phyloP scores from a whole-genome alignment of 2,329 filamentous ascomycete species.

The Colletotrichum sp. region DNA sequence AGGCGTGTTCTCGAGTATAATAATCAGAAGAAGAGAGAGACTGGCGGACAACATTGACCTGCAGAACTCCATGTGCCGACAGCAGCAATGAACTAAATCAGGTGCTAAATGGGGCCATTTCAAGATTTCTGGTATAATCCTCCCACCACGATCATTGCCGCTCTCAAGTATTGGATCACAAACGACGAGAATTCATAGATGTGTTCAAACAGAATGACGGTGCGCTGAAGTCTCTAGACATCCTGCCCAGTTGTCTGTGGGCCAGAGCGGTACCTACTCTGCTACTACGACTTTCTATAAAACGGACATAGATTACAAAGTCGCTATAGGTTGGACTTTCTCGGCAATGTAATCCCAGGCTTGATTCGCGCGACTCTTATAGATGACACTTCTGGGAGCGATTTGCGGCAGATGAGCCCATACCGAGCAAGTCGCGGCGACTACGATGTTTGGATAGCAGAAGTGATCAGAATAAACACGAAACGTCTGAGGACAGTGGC shows the following conservation, averaged over 20 bases:
- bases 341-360: neutral
- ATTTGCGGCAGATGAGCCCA: accelerated
- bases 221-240: neutral
- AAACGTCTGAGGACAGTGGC: accelerated
- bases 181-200: neutral
- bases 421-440: neutral
- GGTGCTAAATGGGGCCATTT: accelerated
- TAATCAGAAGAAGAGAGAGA: accelerated
- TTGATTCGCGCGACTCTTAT: accelerated
- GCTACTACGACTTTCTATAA: too few relatives aligned
- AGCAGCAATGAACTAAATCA: accelerated
- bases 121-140: neutral
- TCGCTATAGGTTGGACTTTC: accelerated
- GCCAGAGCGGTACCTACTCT: too few relatives aligned
- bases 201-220: neutral
- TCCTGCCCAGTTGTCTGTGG: accelerated
- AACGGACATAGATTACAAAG: accelerated
- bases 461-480: neutral
- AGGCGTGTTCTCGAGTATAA: neutral
- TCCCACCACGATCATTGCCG: neutral
- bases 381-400: accelerated
- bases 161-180: accelerated
- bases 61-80: neutral
- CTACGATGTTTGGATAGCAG: too few relatives aligned
- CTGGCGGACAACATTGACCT: accelerated